A percentile compares a stretch with the other conserved stretches of the same genome.
phyloP scores from a whole-genome alignment of 345 rosid genomes.

The Linum usitatissimum region DNA sequence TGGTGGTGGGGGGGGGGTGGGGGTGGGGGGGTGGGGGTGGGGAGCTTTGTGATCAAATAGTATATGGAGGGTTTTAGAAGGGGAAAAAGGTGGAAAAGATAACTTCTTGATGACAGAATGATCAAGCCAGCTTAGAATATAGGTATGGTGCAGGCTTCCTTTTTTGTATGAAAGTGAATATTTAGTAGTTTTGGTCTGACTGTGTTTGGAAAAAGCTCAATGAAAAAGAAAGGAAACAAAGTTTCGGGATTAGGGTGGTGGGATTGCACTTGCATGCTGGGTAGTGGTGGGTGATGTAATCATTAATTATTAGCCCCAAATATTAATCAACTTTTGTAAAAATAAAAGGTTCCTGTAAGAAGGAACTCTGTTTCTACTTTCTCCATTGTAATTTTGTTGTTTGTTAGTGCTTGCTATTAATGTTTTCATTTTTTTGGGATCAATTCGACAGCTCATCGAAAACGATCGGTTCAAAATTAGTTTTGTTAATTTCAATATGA shows the following conservation, averaged over 20 bases:
- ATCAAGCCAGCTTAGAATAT: background rate
- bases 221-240: background rate
- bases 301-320: background rate
- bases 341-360: background rate
- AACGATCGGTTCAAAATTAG: too few relatives aligned
- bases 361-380: background rate
- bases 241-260: background rate
- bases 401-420: background rate
- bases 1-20: too few relatives aligned
- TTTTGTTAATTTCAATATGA: too few relatives aligned
- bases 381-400: background rate
- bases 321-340: background rate
- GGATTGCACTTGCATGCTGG: background rate
- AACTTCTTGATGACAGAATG: background rate
- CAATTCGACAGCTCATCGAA: too few relatives aligned
- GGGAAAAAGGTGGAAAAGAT: background rate
- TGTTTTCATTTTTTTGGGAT: too few relatives aligned
- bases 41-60: background rate
- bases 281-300: background rate
- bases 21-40: too few relatives aligned
- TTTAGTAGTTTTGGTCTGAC: background rate
- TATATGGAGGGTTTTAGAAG: background rate
- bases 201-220: background rate
- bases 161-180: background rate
- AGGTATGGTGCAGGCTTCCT: background rate